A percentile compares a stretch with the other conserved stretches of the same genome.
These are phyloP conservation scores for Penicillium sp. DNA, from an alignment of 2,329 filamentous ascomycete genomes.

Conservation along the genomic window DNA sequence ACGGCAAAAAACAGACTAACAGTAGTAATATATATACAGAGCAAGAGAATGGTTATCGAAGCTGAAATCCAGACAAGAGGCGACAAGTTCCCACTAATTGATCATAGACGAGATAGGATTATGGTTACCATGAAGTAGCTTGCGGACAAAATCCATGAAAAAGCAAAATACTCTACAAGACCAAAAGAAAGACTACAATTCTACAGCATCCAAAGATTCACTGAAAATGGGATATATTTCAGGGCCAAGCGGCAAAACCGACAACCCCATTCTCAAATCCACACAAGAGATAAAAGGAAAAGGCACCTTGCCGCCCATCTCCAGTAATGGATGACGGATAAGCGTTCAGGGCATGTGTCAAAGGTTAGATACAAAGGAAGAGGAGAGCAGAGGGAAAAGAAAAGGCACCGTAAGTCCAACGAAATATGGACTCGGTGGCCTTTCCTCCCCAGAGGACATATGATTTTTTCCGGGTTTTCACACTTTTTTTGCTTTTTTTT, in stretches of 20 bases:
- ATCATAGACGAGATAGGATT: not conserved
- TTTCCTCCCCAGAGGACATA: conserved; percentile 19
- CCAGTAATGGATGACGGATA: not conserved
- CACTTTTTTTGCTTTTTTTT: conserved; percentile 33
- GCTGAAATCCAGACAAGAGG: not conserved
- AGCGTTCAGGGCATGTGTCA: conserved; percentile 2
- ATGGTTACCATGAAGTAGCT: not conserved
- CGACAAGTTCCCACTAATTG: not conserved
- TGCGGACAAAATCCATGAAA: no score
- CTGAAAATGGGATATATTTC: conserved; percentile 13
- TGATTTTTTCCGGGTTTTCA: conserved; percentile 28
- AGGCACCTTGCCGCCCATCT: conserved; percentile 5
- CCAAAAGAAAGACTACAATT: not conserved
- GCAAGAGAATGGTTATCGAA: not conserved
- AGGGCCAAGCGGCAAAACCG: conserved; percentile 4
- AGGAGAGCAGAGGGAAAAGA: conserved; percentile 17
- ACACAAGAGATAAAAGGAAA: conserved; percentile 21
- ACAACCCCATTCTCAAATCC: conserved; percentile 11
- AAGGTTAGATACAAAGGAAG: conserved; percentile 24
- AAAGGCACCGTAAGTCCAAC: not conserved
- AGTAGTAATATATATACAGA: not conserved
- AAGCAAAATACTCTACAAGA: not conserved
- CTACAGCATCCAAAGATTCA: conserved; percentile 1
- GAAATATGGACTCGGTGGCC: conserved; percentile 22
- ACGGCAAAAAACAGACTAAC: not conserved